Conservation (phyloP, 768 basidiomycete genomes). For the Mycena vitilis region DNA sequence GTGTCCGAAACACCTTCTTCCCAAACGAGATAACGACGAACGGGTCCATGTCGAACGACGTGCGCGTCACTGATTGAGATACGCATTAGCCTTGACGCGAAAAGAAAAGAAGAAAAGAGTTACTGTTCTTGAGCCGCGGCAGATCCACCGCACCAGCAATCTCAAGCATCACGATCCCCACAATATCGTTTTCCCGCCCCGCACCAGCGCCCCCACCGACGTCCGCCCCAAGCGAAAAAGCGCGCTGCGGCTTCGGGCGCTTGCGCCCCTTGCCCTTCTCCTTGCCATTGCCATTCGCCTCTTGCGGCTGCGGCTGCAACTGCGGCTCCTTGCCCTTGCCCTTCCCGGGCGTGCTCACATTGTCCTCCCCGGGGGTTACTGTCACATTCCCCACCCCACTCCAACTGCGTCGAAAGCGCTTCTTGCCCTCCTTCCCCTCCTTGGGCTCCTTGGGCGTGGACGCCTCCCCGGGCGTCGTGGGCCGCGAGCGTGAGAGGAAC, state of each 20-base stretch:
- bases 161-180: constrained; percentile 96
- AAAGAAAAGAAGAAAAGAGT: constrained; percentile 44
- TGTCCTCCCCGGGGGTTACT: background rate
- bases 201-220: constrained; percentile 55
- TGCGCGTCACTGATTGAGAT: constrained; percentile 73
- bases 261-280: constrained; percentile 18
- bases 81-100: background rate
- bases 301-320: background rate
- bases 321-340: constrained; percentile 34
- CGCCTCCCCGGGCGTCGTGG: constrained; percentile 37
- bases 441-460: constrained; percentile 35
- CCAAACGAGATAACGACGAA: constrained; percentile 97
- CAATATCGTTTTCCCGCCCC: constrained; percentile 76
- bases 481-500: constrained; percentile 31
- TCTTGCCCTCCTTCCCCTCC: constrained; percentile 39
- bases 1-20: constrained; percentile 96
- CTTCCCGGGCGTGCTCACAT: background rate
- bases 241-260: constrained; percentile 54
- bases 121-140: constrained; percentile 88
- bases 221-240: constrained; percentile 33
- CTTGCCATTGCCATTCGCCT: constrained; percentile 40
- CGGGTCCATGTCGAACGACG: constrained; percentile 96
- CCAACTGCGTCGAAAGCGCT: constrained; percentile 44
- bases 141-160: constrained; percentile 86
- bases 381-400: constrained; percentile 31